Conservation (phyloP, 2,329 filamentous ascomycete genomes). For the Microdochium nivale region DNA sequence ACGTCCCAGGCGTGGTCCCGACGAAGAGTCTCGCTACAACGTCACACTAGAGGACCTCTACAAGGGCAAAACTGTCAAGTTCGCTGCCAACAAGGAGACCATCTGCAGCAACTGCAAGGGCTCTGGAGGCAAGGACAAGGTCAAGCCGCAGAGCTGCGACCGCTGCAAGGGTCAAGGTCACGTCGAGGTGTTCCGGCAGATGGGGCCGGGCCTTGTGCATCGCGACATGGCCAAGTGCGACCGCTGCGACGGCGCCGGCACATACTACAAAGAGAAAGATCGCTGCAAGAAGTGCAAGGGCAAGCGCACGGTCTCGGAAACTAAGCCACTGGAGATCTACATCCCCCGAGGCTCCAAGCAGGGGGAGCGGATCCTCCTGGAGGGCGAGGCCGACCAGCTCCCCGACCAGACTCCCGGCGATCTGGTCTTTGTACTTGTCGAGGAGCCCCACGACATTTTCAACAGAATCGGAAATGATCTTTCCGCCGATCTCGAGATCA, state of each 20-base stretch:
- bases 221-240: slow-evolving; percentile 73
- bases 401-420: slow-evolving; percentile 87
- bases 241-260: slow-evolving; percentile 76
- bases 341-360: slow-evolving; percentile 81
- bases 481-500: slow-evolving; percentile 71
- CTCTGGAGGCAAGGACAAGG: slow-evolving; percentile 82
- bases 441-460: slow-evolving; percentile 75
- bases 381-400: slow-evolving; percentile 89
- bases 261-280: slow-evolving; percentile 90
- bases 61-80: slow-evolving; percentile 97
- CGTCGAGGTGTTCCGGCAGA: slow-evolving; percentile 68
- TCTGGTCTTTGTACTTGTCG: slow-evolving; percentile 80
- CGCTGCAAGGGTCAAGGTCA: slow-evolving; percentile 75
- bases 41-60: slow-evolving; percentile 91
- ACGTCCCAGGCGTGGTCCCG: slow-evolving; percentile 61
- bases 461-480: slow-evolving; percentile 78
- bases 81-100: slow-evolving; percentile 89
- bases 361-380: slow-evolving; percentile 81
- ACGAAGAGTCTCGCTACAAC: slow-evolving; percentile 86
- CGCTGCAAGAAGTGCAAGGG: slow-evolving; percentile 99
- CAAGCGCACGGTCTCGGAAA: slow-evolving; percentile 74
- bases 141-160: slow-evolving; percentile 74
- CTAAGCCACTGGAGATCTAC: slow-evolving; percentile 93
- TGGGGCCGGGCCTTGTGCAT: slow-evolving; percentile 80
- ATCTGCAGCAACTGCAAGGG: slow-evolving; percentile 84